Evolutionary conservation across 2,329 filamentous ascomycete species (phyloP), one percentile per base, ranked within the genome.

Genomic region (Fusarium dimerum): DNA sequence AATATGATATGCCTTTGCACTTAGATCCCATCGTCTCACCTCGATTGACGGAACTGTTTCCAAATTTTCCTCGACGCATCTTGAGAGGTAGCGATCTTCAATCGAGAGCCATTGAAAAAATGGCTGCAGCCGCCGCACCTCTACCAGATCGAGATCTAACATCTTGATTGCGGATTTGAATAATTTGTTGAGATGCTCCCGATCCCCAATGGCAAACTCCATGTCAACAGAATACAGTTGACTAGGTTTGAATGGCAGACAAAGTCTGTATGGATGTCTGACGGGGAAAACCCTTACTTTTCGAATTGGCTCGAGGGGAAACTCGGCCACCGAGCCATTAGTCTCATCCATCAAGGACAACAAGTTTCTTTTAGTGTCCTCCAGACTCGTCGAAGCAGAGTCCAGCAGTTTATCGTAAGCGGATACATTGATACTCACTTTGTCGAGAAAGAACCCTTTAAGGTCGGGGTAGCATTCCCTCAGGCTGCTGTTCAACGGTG

Each of bases 381-480:
- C 46, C 0, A 3, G 11, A 2, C 29, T 54, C 30, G 17, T 43
- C 1, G 17, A 11, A 5, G 51, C 18, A 1, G 54, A 56, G 6
- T 56, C 48, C 3, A 26, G 42, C 7, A 62, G 30, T 26, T 62
- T 54, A 38, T 61, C 54, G 6, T 62, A 62, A 12, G 61, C 51
- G 1, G 56, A 48, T 1, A 49, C 40, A 16, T 52, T 60, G 1
- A 62, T 54, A 0, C 60, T 54, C 6, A 61, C 30, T 8, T 41
- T 44, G 7, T 20, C 16, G 5, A 61, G 40, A 20, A 62, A 62
- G 17, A 62, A 49, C 15, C 11, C 15, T 3, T 52, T 20, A 0
- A 47, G 12, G 4, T 20, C 41, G 9, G 54, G 48, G 5, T 48
- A 62, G 2, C n/a, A 30, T 3, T 45, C 48, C 6, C 60, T 54